These are phyloP conservation scores for Astrothelium subdiscretum DNA, from an alignment of 495 filamentous ascomycete genomes.

Conservation along the genomic window DNA sequence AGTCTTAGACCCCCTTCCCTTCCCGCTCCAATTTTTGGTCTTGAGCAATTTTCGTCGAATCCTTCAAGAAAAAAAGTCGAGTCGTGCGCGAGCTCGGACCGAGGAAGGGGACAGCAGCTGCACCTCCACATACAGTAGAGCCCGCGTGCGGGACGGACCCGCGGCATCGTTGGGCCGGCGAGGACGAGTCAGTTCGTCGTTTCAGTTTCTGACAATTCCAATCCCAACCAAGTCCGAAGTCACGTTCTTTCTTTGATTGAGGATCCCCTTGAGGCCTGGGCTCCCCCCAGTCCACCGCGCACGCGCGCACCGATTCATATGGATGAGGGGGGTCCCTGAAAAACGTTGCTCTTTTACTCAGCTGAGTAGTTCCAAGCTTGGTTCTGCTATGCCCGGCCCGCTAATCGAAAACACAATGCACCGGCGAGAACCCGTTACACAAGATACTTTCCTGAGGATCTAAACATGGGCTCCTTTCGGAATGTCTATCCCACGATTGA, in stretches of 20 bases:
- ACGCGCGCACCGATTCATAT: no score
- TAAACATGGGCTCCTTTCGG: not conserved
- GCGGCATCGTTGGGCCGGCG: not conserved
- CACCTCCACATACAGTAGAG: not conserved
- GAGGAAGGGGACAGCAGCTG: no score
- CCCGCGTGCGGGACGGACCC: not conserved
- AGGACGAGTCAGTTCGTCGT: not conserved
- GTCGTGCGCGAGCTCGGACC: no score
- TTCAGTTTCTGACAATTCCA: not conserved
- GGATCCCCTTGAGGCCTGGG: not conserved
- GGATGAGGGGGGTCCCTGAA: no score
- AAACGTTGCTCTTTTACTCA: not conserved
- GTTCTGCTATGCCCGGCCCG: not conserved
- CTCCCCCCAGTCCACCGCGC: no score
- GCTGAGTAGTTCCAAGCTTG: not conserved
- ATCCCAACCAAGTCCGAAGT: not conserved
- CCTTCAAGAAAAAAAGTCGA: no score
- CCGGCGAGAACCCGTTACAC: no score
- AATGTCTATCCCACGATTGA: not conserved
- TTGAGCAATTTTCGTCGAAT: not conserved
- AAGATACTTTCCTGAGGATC: not conserved
- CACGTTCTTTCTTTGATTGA: not conserved
- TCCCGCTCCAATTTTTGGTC: not conserved
- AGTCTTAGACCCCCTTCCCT: not conserved
- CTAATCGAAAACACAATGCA: no score